These are phyloP conservation scores for Eucalyptus tenuipes DNA, from an alignment of 345 rosid species.

Conservation along the genomic window DNA sequence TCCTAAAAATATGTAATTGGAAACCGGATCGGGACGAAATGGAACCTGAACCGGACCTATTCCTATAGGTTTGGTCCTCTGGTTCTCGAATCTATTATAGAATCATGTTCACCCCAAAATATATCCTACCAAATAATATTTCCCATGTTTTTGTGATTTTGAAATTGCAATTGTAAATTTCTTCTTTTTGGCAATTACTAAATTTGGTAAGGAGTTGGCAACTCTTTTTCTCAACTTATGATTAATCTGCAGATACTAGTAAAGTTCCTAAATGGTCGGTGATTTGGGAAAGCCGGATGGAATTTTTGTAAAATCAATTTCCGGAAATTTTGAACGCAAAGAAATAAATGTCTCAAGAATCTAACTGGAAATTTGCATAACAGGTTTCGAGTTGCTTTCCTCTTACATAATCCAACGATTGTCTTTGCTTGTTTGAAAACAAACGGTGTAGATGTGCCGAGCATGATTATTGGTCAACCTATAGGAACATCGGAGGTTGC, in stretches of 20 bases:
- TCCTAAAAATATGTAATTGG: no score
- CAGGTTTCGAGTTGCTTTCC: not conserved
- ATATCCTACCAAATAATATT: fast-evolving
- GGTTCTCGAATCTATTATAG: no score
- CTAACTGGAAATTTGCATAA: not conserved
- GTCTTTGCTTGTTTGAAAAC: not conserved
- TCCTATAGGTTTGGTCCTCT: no score
- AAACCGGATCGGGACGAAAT: fast-evolving
- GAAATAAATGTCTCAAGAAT: not conserved
- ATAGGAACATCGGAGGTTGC: no score
- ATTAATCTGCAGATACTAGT: not conserved
- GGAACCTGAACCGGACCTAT: fast-evolving
- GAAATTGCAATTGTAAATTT: not conserved
- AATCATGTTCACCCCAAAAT: fast-evolving
- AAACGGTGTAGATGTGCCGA: not conserved
- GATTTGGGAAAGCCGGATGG: not conserved
- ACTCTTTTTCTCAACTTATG: not conserved
- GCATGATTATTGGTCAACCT: not conserved
- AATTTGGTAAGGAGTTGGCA: not conserved
- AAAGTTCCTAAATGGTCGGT: not conserved
- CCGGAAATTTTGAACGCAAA: not conserved
- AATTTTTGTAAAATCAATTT: not conserved
- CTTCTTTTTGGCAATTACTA: not conserved
- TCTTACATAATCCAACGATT: not conserved
- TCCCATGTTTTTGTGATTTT: not conserved